Evolutionary conservation across 2,329 filamentous ascomycete species (phyloP).

Genomic region (Berkeleyomyces rouxiae): DNA sequence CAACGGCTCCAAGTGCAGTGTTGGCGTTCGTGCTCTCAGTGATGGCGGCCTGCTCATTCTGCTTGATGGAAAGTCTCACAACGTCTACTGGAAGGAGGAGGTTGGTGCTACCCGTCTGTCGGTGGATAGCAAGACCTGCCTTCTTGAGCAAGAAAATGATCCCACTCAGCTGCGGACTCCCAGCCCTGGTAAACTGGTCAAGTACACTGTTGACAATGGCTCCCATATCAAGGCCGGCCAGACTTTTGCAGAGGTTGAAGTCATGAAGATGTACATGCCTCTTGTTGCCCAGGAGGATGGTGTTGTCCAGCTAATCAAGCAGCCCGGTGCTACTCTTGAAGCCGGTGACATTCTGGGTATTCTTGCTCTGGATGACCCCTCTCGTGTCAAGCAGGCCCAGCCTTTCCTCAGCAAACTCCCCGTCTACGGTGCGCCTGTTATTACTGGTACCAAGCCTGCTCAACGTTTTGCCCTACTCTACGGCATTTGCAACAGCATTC

Average conservation of each 20-base stretch:
- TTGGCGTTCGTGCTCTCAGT: slow-evolving; percentile 80
- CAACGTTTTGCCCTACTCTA: slow-evolving; percentile 69
- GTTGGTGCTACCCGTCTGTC: slow-evolving; percentile 88
- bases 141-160: slow-evolving; percentile 97
- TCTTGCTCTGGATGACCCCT: slow-evolving; percentile 83
- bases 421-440: slow-evolving; percentile 66
- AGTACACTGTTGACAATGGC: slow-evolving; percentile 92
- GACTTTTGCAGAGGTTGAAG: slow-evolving; percentile 90
- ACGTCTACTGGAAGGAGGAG: slow-evolving; percentile 99
- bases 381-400: slow-evolving; percentile 89
- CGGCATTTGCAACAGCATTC: slow-evolving; percentile 69
- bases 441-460: slow-evolving; percentile 79
- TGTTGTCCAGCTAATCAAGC: slow-evolving; percentile 95
- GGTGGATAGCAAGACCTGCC: slow-evolving; percentile 93
- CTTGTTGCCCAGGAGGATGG: slow-evolving; percentile 88
- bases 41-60: slow-evolving; percentile 88
- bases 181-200: slow-evolving; percentile 93
- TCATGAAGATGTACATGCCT: slow-evolving; percentile 99
- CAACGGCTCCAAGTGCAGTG: slow-evolving; percentile 91
- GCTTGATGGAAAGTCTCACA: slow-evolving; percentile 85
- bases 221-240: slow-evolving; percentile 84
- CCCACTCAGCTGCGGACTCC: slow-evolving; percentile 91
- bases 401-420: slow-evolving; percentile 86
- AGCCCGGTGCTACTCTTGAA: slow-evolving; percentile 92
- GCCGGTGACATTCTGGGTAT: slow-evolving; percentile 98